Base-by-base conservation (phyloP, 2,329 filamentous ascomycete species). In the Dactylellina sp. region DNA sequence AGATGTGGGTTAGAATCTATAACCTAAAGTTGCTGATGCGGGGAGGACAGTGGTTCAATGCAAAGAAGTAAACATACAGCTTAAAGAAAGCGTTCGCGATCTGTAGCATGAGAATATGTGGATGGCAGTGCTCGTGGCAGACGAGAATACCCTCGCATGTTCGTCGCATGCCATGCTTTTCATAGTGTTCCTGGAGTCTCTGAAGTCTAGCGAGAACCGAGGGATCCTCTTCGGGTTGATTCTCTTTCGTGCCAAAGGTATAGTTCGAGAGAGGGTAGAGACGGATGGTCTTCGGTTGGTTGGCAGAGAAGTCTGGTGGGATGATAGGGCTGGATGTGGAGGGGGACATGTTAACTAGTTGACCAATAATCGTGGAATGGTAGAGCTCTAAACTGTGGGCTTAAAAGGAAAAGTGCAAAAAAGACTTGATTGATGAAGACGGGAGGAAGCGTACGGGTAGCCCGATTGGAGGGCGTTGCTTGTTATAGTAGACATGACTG, bases 1-100 rank as follows among this genome's bases (percentile, higher is more conserved):
- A 37, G 37, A 53, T 49, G 59, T 72, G 52, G 18, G 28, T 24
- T 56, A 22, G 16, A 24, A 24, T 32, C 5, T 22, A 12, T 6
- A 20, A 4, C 16, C n/a, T 7, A 32, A 32, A n/a, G n/a, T n/a
- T n/a, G n/a, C n/a, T n/a, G 6, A 9, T 7, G 14, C 18, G 37
- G 22, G 11, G 49, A 28, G 22, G 55, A 25, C 44, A 7, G 28
- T 11, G 24, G 24, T 12, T 18, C 16, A 1, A 12, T 16, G 7
- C 12, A 20, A 16, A 20, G 40, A 40, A 37, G 20, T n/a, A 24
- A 50, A 80, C 84, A 14, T 82, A 89, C 81, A 99, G 87, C 84
- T 99, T 99, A 85, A 99, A 99, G 84, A 99, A 99, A 22, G 95
- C 94, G 82, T 99, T 99, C 60, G 95, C 95, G 79, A 99, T 99